Percentiles rank a stretch among this genome's conserved stretches.
Conservation (phyloP, 176 grass and related monocot genomes). For the Triticum turgidum region DNA sequence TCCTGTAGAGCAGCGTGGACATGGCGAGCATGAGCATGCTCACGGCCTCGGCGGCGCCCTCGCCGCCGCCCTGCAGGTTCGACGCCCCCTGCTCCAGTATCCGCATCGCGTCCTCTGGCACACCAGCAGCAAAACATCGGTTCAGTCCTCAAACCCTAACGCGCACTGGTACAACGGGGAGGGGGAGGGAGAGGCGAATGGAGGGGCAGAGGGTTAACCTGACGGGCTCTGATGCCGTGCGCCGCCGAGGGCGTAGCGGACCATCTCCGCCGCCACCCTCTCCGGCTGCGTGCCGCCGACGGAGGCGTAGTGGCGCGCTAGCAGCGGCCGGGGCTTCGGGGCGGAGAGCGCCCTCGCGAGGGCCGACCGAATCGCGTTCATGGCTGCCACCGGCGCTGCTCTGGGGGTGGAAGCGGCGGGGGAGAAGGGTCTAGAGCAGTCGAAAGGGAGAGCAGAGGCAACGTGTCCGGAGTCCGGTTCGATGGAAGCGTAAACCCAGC, state of each 20-base stretch:
- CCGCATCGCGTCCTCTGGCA: conserved; percentile 68
- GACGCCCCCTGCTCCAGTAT: conserved; percentile 88
- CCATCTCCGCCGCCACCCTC: conserved; percentile 73
- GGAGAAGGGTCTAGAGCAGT: not conserved
- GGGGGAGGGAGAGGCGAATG: not conserved
- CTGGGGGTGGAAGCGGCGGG: conserved; percentile 9
- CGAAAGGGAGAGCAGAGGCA: not conserved
- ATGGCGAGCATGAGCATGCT: conserved; percentile 69
- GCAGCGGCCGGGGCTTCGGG: not conserved
- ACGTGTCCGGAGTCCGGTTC: conserved; percentile 4
- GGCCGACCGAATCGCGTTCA: conserved; percentile 32
- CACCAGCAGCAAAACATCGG: conserved; percentile 26
- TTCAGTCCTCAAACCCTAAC: not conserved
- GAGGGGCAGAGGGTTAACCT: conserved; percentile 17
- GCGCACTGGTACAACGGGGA: not conserved
- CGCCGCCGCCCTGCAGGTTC: conserved; percentile 63
- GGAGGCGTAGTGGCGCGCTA: not conserved
- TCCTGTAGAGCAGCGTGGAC: conserved; percentile 80
- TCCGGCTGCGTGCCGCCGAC: conserved; percentile 40
- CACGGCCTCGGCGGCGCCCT: conserved; percentile 58
- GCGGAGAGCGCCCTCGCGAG: conserved; percentile 3
- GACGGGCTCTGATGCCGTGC: conserved; percentile 52
- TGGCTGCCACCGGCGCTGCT: conserved; percentile 31
- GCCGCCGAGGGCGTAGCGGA: conserved; percentile 70
- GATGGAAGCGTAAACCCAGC: not conserved